phyloP scores from a whole-genome alignment of 352 stramenopile species.

The Globisporangium barbulae region DNA sequence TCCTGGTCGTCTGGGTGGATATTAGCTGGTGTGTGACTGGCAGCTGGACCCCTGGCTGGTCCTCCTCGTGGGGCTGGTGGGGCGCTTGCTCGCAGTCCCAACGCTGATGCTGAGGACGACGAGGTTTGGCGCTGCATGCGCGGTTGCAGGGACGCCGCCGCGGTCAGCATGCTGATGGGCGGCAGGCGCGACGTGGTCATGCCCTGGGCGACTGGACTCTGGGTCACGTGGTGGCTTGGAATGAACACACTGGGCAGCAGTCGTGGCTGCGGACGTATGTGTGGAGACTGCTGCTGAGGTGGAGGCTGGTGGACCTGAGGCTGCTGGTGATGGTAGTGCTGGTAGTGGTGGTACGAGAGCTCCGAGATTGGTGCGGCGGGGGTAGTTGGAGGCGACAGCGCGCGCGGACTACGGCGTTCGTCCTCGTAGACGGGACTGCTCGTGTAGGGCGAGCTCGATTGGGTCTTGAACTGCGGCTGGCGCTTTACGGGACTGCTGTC shows the following conservation, averaged over 20 bases:
- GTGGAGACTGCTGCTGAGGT: constrained; percentile 4
- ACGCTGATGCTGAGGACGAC: constrained; percentile 1
- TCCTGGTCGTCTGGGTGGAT: constrained; percentile 14
- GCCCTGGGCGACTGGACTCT: not conserved
- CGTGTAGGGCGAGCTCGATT: not conserved
- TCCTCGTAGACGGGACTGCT: not conserved
- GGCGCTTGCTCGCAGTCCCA: not conserved
- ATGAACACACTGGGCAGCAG: constrained; percentile 1
- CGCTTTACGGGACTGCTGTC: not conserved
- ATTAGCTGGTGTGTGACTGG: not conserved
- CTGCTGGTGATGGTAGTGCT: constrained; percentile 6
- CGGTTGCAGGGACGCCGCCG: constrained; percentile 34
- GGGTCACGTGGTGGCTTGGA: constrained; percentile 7
- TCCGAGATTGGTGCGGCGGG: not conserved
- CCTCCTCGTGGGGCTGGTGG: not conserved
- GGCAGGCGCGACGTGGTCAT: constrained; percentile 29
- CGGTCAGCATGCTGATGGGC: constrained; percentile 48
- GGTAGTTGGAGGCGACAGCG: not conserved
- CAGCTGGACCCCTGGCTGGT: not conserved
- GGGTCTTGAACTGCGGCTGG: constrained; percentile 1
- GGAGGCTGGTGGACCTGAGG: no score
- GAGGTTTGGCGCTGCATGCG: constrained; percentile 9
- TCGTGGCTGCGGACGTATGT: not conserved
- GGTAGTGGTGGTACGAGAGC: constrained; percentile 4
- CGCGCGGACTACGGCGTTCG: constrained; percentile 1